A percentile compares a stretch with the other conserved stretches of the same genome.
Evolutionary conservation across 192 early-diverging fungal species (phyloP).

Genomic region (Podila verticillata): DNA sequence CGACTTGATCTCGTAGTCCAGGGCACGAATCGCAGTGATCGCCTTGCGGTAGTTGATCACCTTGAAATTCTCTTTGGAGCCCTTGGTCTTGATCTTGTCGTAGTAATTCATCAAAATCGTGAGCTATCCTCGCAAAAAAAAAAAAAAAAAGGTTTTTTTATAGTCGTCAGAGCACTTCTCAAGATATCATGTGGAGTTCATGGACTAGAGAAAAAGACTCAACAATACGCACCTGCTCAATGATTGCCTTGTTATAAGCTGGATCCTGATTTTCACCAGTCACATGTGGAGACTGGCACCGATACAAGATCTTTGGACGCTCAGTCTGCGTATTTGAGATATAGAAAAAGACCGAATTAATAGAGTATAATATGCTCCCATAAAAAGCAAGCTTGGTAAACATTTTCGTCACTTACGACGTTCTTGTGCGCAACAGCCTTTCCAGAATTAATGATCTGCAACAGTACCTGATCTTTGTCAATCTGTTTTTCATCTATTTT

Average conservation of each 20-base stretch:
- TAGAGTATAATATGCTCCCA: not conserved
- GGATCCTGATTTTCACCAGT: slow-evolving; percentile 26
- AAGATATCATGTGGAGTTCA: not conserved
- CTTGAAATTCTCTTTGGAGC: slow-evolving; percentile 39
- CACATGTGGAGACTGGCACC: slow-evolving; percentile 26
- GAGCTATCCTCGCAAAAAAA: not conserved
- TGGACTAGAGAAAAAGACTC: not conserved
- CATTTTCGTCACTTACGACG: not conserved
- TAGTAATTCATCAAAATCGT: slow-evolving; percentile 41
- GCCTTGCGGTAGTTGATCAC: slow-evolving; percentile 51
- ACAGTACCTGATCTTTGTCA: slow-evolving; percentile 20
- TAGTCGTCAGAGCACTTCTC: not conserved
- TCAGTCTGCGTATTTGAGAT: slow-evolving; percentile 1
- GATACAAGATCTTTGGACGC: slow-evolving; percentile 22
- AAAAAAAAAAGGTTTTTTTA: not conserved
- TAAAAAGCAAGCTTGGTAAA: too few relatives aligned
- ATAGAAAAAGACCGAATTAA: not conserved
- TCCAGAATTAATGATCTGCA: slow-evolving; percentile 45
- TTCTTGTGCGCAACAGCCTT: slow-evolving; percentile 20
- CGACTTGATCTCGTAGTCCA: slow-evolving; percentile 49
- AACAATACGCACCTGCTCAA: slow-evolving; percentile 28
- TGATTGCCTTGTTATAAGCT: slow-evolving; percentile 25
- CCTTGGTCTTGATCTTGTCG: slow-evolving; percentile 28
- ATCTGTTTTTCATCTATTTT: not conserved
- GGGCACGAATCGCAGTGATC: slow-evolving; percentile 44